A percentile compares a stretch with the other conserved stretches of the same genome.
Conservation (phyloP, 2,329 filamentous ascomycete species). For the Nigrospora oryzae region DNA sequence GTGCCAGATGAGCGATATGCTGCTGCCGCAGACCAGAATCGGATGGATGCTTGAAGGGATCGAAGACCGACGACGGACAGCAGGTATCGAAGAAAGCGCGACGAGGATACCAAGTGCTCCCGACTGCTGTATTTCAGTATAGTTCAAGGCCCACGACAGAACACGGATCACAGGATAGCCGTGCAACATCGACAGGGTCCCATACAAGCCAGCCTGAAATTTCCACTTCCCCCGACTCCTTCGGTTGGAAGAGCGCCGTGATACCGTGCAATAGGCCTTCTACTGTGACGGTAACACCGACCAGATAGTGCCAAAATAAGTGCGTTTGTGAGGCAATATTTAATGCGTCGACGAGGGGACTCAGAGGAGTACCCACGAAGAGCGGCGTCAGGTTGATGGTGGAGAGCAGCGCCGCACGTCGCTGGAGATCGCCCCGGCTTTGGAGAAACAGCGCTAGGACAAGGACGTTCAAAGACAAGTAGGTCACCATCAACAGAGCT, state of each 20-base stretch:
- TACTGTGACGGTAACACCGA: neutral
- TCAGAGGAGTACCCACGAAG: neutral
- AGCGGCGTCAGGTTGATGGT: neutral
- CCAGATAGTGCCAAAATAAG: neutral
- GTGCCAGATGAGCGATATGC: neutral
- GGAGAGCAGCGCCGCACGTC: neutral
- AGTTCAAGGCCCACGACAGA: too few species aligned
- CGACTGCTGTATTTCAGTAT: too few species aligned
- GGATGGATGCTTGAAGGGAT: neutral
- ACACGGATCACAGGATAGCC: too few species aligned
- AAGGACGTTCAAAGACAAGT: neutral
- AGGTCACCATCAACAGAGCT: neutral
- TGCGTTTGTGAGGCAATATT: neutral
- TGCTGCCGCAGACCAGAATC: neutral
- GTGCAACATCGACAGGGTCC: neutral
- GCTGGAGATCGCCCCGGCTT: neutral
- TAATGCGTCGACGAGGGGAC: neutral
- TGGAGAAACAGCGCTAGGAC: neutral
- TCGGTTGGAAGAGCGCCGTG: neutral
- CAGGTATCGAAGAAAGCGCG: neutral
- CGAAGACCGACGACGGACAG: neutral
- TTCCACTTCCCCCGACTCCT: too few species aligned
- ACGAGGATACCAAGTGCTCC: too few species aligned
- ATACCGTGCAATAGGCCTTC: neutral
- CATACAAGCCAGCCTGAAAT: neutral